Conservation (phyloP, 257 asterid species). For the Schizonepeta tenuifolia region DNA sequence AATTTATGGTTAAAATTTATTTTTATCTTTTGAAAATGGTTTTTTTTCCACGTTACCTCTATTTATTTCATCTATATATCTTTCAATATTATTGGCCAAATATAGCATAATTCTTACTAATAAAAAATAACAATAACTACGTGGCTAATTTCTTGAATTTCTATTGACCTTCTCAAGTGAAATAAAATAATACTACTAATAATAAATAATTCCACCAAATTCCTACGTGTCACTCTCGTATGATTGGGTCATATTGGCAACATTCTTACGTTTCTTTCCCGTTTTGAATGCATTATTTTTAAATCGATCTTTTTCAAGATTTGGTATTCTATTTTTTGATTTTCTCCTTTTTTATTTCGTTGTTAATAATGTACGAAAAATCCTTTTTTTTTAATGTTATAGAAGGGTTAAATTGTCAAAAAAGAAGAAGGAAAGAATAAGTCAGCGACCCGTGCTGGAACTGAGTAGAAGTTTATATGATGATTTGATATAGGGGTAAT, state of each 20-base stretch:
- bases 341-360: background rate
- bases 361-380: background rate
- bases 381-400: background rate
- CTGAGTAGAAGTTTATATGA: background rate
- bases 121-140: too few species aligned
- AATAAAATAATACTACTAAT: background rate
- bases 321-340: background rate
- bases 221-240: conserved; percentile 17
- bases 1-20: too few species aligned
- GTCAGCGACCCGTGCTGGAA: conserved; percentile 11
- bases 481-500: too few species aligned
- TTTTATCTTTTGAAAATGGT: too few species aligned
- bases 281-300: background rate
- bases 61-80: too few species aligned
- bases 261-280: conserved; percentile 12
- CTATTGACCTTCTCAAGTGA: background rate
- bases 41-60: too few species aligned
- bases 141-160: background rate
- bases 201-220: background rate
- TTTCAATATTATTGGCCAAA: background rate
- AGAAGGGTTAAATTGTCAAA: background rate
- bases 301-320: background rate
- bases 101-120: background rate
- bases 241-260: background rate
- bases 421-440: background rate